Evolutionary conservation across 1,139 yeast species (phyloP), one percentile per base, ranked within the genome.

Genomic region (Pichia norvegensis): DNA sequence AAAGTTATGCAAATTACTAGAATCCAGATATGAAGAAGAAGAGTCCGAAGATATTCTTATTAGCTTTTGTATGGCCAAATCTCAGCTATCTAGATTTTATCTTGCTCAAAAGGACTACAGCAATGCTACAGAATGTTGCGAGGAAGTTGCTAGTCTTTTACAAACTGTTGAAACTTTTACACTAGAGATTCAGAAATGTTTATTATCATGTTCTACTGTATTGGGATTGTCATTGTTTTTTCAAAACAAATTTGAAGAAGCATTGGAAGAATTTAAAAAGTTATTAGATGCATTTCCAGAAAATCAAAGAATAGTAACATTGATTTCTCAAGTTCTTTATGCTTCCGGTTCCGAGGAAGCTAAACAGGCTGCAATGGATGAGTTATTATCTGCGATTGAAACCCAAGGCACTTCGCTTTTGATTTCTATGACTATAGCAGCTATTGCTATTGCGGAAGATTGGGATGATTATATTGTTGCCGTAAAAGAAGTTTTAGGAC

Each of bases 271-370:
- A 57, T 80, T 90, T 58, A 79, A 77, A 52, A 63, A 67, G 35
- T 78, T 92, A 10, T 66, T 87, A 46, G 73, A 73, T 46, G 65
- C 70, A 17, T 74, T 79, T 20, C 73, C 75, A 11, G 76, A 72
- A 39, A 77, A 82, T 2, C 59, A 73, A 51, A 73, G 81, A 51
- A 71, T 87, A n/a, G 79, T 86, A 14, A 76, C 83, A 7, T 66
- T 92, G 36, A 73, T 86, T 25, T 79, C 95, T 0, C 95, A 87
- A 58, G 82, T 88, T 1, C 70, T 92, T 45, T 82, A 84, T 69
- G 85, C 87, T 1, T 78, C 78, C 48, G 83, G 80, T 9, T 76
- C 80, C 0, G 78, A 73, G 21, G 90, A 81, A n/a, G 80, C 92
- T 8, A 80, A 78, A 48, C 85, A 81, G 53, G 92, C 90, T 2